These are phyloP conservation scores for Xylaria nigripes DNA, from an alignment of 495 filamentous ascomycete genomes.

Conservation along the genomic window DNA sequence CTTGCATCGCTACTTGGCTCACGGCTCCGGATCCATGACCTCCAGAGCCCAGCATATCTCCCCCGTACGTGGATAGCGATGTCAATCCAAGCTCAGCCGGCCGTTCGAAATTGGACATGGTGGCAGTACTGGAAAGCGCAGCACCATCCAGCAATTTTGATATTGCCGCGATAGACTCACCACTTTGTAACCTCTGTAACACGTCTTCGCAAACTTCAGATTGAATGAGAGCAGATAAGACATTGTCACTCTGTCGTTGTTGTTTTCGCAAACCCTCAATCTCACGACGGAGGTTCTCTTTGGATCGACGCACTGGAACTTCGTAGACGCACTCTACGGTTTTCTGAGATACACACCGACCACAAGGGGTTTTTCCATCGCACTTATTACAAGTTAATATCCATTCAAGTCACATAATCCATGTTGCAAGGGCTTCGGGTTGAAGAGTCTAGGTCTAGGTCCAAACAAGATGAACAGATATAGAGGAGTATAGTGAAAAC, in stretches of 20 bases:
- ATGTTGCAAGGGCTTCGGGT: background rate
- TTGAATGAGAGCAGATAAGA: conserved; percentile 38
- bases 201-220: conserved; percentile 41
- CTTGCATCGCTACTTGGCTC: conserved; percentile 14
- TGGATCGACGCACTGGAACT: conserved; percentile 45
- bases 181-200: conserved; percentile 37
- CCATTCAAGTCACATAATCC: background rate
- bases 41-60: conserved; percentile 13
- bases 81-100: conserved; percentile 16
- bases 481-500: background rate
- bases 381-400: conserved; percentile 27
- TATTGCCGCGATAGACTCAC: conserved; percentile 42
- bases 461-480: background rate
- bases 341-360: conserved; percentile 40
- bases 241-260: conserved; percentile 37
- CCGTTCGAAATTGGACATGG: conserved; percentile 12
- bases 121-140: conserved; percentile 14
- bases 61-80: conserved; percentile 18
- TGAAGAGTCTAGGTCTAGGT: background rate
- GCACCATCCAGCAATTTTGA: conserved; percentile 36
- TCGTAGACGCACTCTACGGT: conserved; percentile 46
- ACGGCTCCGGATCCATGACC: conserved; percentile 15
- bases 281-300: conserved; percentile 45
- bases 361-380: conserved; percentile 46
- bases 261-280: conserved; percentile 43